These are phyloP conservation scores for Achlya hypogyna DNA, from an alignment of 352 stramenopile genomes.

Conservation along the genomic window DNA sequence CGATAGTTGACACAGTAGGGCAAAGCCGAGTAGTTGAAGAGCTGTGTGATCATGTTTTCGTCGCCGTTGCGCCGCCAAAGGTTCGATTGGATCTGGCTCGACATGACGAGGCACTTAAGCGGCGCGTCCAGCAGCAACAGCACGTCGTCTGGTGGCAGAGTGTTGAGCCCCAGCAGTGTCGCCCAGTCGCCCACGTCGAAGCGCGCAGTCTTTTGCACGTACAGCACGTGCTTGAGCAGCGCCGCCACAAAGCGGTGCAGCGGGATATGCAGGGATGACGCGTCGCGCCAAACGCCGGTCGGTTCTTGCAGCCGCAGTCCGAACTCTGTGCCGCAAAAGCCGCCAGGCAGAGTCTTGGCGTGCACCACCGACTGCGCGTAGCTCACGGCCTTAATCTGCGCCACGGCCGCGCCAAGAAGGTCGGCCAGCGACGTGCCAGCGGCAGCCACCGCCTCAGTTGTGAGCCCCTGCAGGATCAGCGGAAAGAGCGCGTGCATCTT, in stretches of 20 bases:
- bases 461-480: slow-evolving; percentile 26
- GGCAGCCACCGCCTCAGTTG: neutral
- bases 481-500: slow-evolving; percentile 78
- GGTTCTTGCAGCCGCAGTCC: slow-evolving; percentile 25
- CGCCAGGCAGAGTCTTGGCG: neutral
- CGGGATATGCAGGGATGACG: slow-evolving; percentile 69
- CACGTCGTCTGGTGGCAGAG: slow-evolving; percentile 32
- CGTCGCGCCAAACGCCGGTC: slow-evolving; percentile 50
- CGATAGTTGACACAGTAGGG: slow-evolving; percentile 83
- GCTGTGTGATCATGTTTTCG: slow-evolving; percentile 82
- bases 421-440: slow-evolving; percentile 6
- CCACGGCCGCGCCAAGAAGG: slow-evolving; percentile 19
- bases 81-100: slow-evolving; percentile 81
- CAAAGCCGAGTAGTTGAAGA: slow-evolving; percentile 85
- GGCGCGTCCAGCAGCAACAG: slow-evolving; percentile 71
- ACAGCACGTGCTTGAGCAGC: slow-evolving; percentile 22
- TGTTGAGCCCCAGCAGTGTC: slow-evolving; percentile 44
- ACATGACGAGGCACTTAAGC: slow-evolving; percentile 74
- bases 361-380: neutral
- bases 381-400: neutral
- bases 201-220: slow-evolving; percentile 2
- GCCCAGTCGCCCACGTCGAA: neutral
- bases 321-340: neutral
- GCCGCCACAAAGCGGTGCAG: slow-evolving; percentile 73
- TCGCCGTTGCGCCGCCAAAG: slow-evolving; percentile 81